Evolutionary conservation across 164 flowering plant species (phyloP).

Genomic region (grape (Vitis vinifera)): DNA sequence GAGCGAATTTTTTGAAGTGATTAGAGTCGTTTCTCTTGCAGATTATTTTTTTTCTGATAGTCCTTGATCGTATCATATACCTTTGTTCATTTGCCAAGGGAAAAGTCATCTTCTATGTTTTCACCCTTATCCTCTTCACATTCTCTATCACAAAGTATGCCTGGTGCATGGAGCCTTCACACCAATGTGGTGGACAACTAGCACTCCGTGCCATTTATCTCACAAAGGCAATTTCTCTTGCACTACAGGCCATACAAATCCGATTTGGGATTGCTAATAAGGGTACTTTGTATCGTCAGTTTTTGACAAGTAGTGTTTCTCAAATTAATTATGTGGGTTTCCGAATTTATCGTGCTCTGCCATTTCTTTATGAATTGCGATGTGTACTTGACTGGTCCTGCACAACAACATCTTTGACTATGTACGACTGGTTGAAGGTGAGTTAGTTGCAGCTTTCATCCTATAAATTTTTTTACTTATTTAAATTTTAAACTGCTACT

Average conservation of each 20-base stretch:
- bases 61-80: slow-evolving; percentile 82
- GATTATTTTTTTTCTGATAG: slow-evolving; percentile 79
- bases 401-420: slow-evolving; percentile 82
- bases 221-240: slow-evolving; percentile 70
- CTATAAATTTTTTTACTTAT: neutral
- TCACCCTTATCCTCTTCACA: slow-evolving; percentile 66
- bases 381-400: slow-evolving; percentile 96
- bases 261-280: slow-evolving; percentile 79
- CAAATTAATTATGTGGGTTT: slow-evolving; percentile 67
- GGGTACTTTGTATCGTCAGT: slow-evolving; percentile 83
- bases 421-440: slow-evolving; percentile 96
- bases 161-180: slow-evolving; percentile 65
- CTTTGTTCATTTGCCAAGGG: slow-evolving; percentile 78
- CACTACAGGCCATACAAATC: slow-evolving; percentile 79
- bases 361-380: slow-evolving; percentile 81
- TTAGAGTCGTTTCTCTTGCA: slow-evolving; percentile 33
- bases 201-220: slow-evolving; percentile 84
- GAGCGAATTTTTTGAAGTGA: neutral
- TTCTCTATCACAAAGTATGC: slow-evolving; percentile 70
- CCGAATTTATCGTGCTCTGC: slow-evolving; percentile 78
- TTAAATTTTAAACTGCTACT: slow-evolving; percentile 1
- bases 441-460: neutral
- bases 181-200: slow-evolving; percentile 46
- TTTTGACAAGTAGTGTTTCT: slow-evolving; percentile 67
- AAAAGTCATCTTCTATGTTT: slow-evolving; percentile 69